A percentile compares a stretch with the other conserved stretches of the same genome.
phyloP scores from a whole-genome alignment of 805 yeast genomes.

The Wickerhamiella azymoides region DNA sequence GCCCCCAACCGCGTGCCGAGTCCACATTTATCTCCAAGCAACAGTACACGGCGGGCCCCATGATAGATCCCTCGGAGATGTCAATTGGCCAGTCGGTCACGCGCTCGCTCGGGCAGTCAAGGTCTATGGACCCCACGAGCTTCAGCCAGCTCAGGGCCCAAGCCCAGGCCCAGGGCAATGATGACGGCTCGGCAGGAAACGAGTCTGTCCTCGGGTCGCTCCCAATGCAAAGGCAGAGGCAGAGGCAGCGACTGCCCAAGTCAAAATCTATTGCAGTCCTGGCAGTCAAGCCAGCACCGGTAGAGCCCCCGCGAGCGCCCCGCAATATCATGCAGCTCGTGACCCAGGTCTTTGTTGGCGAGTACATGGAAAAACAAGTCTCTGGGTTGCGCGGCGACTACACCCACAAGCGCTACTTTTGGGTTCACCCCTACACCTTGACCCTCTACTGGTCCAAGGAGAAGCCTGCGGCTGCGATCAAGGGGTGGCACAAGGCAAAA shows the following conservation, averaged over 20 bases:
- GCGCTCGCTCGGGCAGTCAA: too few relatives aligned
- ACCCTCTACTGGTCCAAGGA: conserved; percentile 80
- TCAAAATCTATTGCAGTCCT: too few relatives aligned
- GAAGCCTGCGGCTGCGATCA: conserved; percentile 63
- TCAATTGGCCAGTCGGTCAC: too few relatives aligned
- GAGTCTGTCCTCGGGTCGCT: too few relatives aligned
- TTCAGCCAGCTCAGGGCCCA: too few relatives aligned
- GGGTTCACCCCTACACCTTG: conserved; percentile 91
- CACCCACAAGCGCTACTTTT: conserved; percentile 84
- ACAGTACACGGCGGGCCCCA: background rate
- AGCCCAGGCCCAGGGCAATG: too few relatives aligned
- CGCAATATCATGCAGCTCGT: conserved; percentile 21
- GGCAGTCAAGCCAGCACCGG: too few relatives aligned
- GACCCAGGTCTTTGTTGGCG: conserved; percentile 90
- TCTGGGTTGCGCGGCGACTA: conserved; percentile 51
- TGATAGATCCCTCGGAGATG: too few relatives aligned
- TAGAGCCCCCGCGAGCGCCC: conserved; percentile 37
- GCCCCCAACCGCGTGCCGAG: background rate
- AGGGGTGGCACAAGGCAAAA: conserved; percentile 42
- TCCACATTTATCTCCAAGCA: background rate
- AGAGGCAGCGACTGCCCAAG: too few relatives aligned
- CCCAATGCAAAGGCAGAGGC: too few relatives aligned
- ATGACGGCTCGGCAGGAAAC: too few relatives aligned
- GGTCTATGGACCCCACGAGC: too few relatives aligned
- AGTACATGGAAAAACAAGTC: conserved; percentile 72